Evolutionary conservation across 352 stramenopile species (phyloP).

Genomic region (Phytophthora quininea): DNA sequence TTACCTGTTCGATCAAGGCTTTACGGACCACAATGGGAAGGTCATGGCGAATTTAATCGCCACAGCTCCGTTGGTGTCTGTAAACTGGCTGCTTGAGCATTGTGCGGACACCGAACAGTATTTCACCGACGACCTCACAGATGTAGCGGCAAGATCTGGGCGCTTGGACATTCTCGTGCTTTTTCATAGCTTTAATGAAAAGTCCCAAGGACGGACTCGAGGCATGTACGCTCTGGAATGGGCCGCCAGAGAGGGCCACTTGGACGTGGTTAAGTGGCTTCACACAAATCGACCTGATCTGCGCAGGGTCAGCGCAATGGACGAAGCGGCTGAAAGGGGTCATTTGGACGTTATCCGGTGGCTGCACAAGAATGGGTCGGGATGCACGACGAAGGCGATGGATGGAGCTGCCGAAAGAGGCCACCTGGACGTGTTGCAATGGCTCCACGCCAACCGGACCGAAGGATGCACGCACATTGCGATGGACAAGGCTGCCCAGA

Average conservation of each 20-base stretch:
- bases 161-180: background rate
- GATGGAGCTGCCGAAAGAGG: background rate
- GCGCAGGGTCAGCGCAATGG: conserved; percentile 1
- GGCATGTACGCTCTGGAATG: background rate
- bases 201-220: background rate
- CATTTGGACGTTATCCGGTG: conserved; percentile 9
- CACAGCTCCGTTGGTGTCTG: background rate
- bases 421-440: background rate
- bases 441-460: background rate
- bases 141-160: background rate
- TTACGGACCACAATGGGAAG: background rate
- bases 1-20: background rate
- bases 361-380: conserved; percentile 2
- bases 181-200: background rate
- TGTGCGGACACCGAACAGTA: background rate
- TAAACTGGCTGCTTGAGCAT: background rate
- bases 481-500: background rate
- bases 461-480: background rate
- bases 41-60: background rate
- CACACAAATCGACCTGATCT: background rate
- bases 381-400: background rate
- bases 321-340: conserved; percentile 4
- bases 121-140: background rate
- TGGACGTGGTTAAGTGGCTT: background rate
- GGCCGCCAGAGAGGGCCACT: background rate